Base-by-base conservation (phyloP, 2,329 filamentous ascomycete species). In the Acephala macrosclerotiorum region DNA sequence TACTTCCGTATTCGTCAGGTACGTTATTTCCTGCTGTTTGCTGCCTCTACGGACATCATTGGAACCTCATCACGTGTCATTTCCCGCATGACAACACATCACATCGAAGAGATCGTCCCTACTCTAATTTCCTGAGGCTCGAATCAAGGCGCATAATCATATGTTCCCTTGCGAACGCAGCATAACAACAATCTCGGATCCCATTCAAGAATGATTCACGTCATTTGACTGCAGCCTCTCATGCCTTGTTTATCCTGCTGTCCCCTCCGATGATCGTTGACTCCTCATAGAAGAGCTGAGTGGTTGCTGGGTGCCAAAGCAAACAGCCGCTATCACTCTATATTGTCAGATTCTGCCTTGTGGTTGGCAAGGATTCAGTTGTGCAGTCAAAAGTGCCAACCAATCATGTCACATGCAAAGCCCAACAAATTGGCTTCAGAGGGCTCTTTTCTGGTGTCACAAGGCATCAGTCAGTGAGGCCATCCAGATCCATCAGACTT, bases 361-460 rank as follows among this genome's bases (percentile, higher is more conserved):
- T 67, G 63, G 63, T 63, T 60, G 40, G 60, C 68, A 69, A 68
- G 70, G 69, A 60, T 68, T 51, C 64, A 66, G n/a, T 67, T 72
- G 68, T 71, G 71, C 65, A 72, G 69, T 68, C 69, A 70, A 53
- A 45, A 26, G 16, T 26, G 42, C 47, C 26, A 42, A 22, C 66
- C 66, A 69, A 70, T 70, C 58, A 62, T 16, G 53, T 38, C 33
- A 53, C 58, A 57, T 57, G 53, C 33, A 42, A 59, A 45, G 58
- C 63, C 63, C 58, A 65, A 65, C 58, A 29, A 58, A 22, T n/a
- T 20, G 8, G 35, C 22, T 40, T 55, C 25, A 29, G 42, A 59
- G n/a, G 42, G 42, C 22, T 42, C 25, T 33, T 16, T 38, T 58
- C 20, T 58, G 38, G 58, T 65, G 63, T 61, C 51, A 65, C 59